Evolutionary conservation across 2,329 filamentous ascomycete genomes (phyloP).

Genomic region (Hypomyces rosellus): DNA sequence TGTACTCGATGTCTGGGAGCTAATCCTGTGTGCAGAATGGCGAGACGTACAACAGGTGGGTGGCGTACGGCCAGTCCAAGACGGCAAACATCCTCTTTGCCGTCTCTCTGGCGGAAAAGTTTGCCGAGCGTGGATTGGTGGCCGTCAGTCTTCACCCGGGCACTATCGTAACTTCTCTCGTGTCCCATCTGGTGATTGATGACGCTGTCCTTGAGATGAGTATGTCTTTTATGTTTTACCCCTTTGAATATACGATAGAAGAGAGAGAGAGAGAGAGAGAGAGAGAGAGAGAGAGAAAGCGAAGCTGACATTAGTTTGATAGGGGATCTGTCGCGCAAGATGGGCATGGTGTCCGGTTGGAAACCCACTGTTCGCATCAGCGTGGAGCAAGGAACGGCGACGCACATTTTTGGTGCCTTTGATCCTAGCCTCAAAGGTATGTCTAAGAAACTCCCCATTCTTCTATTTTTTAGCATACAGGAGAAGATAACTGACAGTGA

Average conservation of each 20-base stretch:
- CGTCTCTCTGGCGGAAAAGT: slow-evolving; percentile 24
- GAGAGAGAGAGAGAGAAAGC: neutral
- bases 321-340: neutral
- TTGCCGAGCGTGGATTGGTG: slow-evolving; percentile 23
- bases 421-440: slow-evolving; percentile 27
- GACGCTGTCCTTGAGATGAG: slow-evolving; percentile 15
- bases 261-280: neutral
- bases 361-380: slow-evolving; percentile 15
- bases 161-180: slow-evolving; percentile 20
- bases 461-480: neutral
- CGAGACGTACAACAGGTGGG: slow-evolving; percentile 25
- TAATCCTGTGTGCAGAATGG: slow-evolving; percentile 18
- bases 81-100: slow-evolving; percentile 32
- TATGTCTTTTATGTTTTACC: slow-evolving; percentile 5
- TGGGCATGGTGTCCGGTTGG: slow-evolving; percentile 13
- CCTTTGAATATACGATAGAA: neutral
- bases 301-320: neutral
- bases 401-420: slow-evolving; percentile 31
- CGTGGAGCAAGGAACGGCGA: slow-evolving; percentile 25
- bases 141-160: slow-evolving; percentile 32
- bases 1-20: neutral
- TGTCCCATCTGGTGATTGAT: slow-evolving; percentile 17
- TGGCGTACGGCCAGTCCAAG: slow-evolving; percentile 33
- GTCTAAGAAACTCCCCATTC: neutral
- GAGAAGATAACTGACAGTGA: neutral